phyloP scores from a whole-genome alignment of 768 basidiomycete species.

The Terana coerulea region DNA sequence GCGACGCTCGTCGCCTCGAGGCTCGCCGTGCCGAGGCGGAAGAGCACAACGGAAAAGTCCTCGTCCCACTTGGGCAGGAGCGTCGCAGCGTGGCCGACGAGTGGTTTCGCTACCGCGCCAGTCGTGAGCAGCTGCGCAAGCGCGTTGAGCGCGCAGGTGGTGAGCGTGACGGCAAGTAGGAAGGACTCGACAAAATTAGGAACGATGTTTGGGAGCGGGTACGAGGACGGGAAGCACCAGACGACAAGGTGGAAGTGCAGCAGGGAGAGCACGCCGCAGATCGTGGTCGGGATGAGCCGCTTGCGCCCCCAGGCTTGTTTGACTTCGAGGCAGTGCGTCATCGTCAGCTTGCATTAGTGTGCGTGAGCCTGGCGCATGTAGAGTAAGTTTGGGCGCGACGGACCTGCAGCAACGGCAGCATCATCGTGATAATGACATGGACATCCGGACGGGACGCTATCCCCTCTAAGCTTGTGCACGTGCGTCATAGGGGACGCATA shows the following conservation, averaged over 20 bases:
- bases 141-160: conserved; percentile 58
- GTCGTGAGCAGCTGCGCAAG: conserved; percentile 64
- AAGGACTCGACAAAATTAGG: conserved; percentile 69
- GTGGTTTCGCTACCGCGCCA: conserved; percentile 53
- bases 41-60: conserved; percentile 67
- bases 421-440: conserved; percentile 68
- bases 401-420: conserved; percentile 72
- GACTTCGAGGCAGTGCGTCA: conserved; percentile 65
- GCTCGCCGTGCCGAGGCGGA: conserved; percentile 71
- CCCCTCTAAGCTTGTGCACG: conserved; percentile 34
- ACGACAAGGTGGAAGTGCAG: conserved; percentile 66
- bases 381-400: conserved; percentile 12
- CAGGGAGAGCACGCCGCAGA: conserved; percentile 56
- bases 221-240: conserved; percentile 42
- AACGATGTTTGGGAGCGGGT: conserved; percentile 72
- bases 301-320: conserved; percentile 60
- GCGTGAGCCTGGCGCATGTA: background rate
- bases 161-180: conserved; percentile 50
- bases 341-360: conserved; percentile 40
- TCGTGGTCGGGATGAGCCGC: conserved; percentile 65
- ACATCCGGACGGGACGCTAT: conserved; percentile 64
- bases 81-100: conserved; percentile 46
- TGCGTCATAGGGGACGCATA: conserved; percentile 68
- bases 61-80: conserved; percentile 58
- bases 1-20: conserved; percentile 70